A percentile compares a stretch with the other conserved stretches of the same genome.
These are phyloP conservation scores for Alternaria burnsii DNA, from an alignment of 2,329 filamentous ascomycete species.

Conservation along the genomic window DNA sequence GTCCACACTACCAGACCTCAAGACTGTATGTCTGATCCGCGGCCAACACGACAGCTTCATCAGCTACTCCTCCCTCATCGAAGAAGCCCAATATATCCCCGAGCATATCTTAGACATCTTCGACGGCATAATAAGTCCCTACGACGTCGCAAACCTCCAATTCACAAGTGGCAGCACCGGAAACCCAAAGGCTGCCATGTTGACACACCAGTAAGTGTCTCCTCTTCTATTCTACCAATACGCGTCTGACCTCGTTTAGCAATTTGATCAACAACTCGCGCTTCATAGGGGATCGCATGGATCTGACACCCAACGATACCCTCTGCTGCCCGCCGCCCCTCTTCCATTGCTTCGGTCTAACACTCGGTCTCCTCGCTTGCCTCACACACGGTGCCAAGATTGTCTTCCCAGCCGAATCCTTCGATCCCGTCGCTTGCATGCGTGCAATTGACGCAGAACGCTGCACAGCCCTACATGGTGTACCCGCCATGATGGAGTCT, in stretches of 20 bases:
- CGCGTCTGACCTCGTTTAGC: conserved; percentile 23
- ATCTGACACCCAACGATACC: conserved; percentile 69
- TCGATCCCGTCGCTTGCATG: conserved; percentile 73
- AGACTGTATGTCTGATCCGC: conserved; percentile 44
- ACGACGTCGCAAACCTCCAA: conserved; percentile 49
- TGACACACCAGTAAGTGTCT: conserved; percentile 47
- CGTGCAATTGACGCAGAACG: conserved; percentile 64
- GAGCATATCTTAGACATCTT: conserved; percentile 48
- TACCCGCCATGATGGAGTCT: conserved; percentile 85
- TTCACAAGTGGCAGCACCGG: conserved; percentile 52
- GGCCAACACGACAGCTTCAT: conserved; percentile 58
- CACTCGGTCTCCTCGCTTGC: conserved; percentile 75
- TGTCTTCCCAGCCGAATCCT: conserved; percentile 76
- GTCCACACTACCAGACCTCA: conserved; percentile 38
- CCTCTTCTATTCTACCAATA: not conserved
- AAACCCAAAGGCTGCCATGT: conserved; percentile 51
- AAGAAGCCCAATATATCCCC: conserved; percentile 39
- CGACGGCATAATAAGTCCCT: conserved; percentile 45
- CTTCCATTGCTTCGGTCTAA: conserved; percentile 87
- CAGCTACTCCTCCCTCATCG: conserved; percentile 68
- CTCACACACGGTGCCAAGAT: conserved; percentile 79
- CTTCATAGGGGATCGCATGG: conserved; percentile 73
- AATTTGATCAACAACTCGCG: conserved; percentile 53
- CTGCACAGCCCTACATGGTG: conserved; percentile 78
- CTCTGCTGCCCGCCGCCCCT: conserved; percentile 84